A percentile compares a stretch with the other conserved stretches of the same genome.
Conservation (phyloP, 495 filamentous ascomycete species). For the Penicillium pulvis region DNA sequence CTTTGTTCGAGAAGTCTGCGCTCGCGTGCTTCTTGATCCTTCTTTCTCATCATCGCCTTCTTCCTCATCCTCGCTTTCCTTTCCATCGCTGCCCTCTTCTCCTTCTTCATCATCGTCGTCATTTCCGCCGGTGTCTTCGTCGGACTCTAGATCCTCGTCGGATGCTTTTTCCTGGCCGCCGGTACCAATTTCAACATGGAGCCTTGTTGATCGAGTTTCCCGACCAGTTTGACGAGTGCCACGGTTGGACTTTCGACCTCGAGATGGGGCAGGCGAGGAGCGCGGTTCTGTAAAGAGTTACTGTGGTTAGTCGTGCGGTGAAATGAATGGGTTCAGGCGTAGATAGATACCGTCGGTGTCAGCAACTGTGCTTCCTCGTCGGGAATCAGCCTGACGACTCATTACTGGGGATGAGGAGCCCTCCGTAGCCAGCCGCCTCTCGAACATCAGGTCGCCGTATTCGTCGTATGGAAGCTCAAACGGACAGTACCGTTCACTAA, state of each 20-base stretch:
- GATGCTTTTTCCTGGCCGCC: conserved; percentile 23
- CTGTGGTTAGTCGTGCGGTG: not conserved
- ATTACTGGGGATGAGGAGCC: conserved; percentile 57
- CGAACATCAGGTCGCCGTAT: conserved; percentile 75
- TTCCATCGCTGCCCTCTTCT: conserved; percentile 31
- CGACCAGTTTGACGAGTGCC: conserved; percentile 38
- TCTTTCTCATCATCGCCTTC: conserved; percentile 42
- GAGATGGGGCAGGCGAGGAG: conserved; percentile 51
- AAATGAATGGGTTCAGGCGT: not conserved
- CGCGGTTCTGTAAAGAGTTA: conserved; percentile 39
- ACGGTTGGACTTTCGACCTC: conserved; percentile 45
- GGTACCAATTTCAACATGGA: conserved; percentile 44
- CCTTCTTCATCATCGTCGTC: conserved; percentile 44
- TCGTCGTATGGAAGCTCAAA: conserved; percentile 80
- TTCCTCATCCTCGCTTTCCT: conserved; percentile 27
- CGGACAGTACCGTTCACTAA: conserved; percentile 59
- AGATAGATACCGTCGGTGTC: conserved; percentile 55
- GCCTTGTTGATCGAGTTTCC: conserved; percentile 45
- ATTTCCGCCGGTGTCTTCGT: conserved; percentile 39
- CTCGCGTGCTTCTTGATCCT: conserved; percentile 44
- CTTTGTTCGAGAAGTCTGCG: conserved; percentile 41
- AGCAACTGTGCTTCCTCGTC: conserved; percentile 47
- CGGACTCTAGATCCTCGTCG: conserved; percentile 40
- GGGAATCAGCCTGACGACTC: conserved; percentile 47
- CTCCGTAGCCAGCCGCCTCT: conserved; percentile 62